Conservation (phyloP, 2,329 filamentous ascomycete species). For the Epichloe glyceriae region DNA sequence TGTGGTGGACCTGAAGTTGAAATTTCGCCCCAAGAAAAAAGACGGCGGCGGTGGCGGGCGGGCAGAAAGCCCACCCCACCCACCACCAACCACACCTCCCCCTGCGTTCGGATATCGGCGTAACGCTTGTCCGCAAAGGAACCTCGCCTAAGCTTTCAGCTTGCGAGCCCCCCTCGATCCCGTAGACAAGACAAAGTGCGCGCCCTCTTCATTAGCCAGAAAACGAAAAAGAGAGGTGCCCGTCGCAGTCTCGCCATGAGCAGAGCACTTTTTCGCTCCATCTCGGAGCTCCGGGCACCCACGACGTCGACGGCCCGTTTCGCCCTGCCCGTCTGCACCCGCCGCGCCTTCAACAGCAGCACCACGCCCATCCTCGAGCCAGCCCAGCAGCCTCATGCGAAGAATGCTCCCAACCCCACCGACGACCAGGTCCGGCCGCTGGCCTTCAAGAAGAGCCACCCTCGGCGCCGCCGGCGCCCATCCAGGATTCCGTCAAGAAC, state of each 20-base stretch:
- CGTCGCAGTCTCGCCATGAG: conserved; percentile 30
- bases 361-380: conserved; percentile 33
- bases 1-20: conserved; percentile 3
- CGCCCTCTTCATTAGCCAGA: background rate
- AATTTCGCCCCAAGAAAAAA: conserved; percentile 7
- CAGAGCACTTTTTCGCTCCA: conserved; percentile 49
- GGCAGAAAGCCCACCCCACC: too few species aligned
- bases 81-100: too few species aligned
- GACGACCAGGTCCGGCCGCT: conserved; percentile 19
- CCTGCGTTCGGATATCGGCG: too few species aligned
- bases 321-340: conserved; percentile 15
- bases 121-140: too few species aligned
- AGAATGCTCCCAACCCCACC: conserved; percentile 26
- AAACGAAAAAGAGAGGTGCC: background rate
- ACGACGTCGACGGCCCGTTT: conserved; percentile 10
- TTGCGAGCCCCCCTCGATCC: too few species aligned
- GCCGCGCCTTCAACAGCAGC: conserved; percentile 34
- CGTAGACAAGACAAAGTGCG: conserved; percentile 2
- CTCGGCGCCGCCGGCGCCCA: conserved; percentile 19
- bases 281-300: conserved; percentile 44
- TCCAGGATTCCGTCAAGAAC: conserved; percentile 42
- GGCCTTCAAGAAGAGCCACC: conserved; percentile 28
- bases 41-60: background rate
- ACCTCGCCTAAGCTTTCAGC: too few species aligned
- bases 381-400: conserved; percentile 18